A percentile compares a stretch with the other conserved stretches of the same genome.
phyloP scores from a whole-genome alignment of 2,329 filamentous ascomycete species.

The Colletotrichum sp. region DNA sequence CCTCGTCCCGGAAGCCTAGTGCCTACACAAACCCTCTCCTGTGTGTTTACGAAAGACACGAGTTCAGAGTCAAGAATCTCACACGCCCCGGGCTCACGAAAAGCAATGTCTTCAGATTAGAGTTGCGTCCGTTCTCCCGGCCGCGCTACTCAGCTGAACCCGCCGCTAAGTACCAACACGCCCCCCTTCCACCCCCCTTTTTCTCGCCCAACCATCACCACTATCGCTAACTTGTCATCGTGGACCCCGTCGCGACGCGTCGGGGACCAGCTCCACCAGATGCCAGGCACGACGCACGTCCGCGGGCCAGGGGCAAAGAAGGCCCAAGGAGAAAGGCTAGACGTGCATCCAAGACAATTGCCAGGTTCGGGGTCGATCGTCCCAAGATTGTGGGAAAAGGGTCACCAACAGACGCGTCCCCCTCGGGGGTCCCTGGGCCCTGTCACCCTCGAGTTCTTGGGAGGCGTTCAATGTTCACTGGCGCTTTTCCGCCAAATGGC shows the following conservation, averaged over 20 bases:
- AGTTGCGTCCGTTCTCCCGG: conserved; percentile 1
- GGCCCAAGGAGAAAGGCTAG: background rate
- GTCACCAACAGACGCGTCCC: background rate
- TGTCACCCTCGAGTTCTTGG: background rate
- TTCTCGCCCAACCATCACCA: conserved; percentile 8
- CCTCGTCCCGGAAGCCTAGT: background rate
- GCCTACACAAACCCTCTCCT: background rate
- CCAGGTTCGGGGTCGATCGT: conserved; percentile 3
- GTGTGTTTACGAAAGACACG: background rate
- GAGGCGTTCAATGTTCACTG: background rate
- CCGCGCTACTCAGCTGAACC: background rate
- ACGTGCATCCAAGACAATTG: background rate
- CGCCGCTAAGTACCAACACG: background rate
- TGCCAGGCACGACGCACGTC: conserved; percentile 9
- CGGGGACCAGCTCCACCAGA: background rate
- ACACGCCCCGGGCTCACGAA: background rate
- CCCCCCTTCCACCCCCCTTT: background rate
- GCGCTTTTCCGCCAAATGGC: background rate
- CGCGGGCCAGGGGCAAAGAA: background rate
- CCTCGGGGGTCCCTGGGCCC: background rate
- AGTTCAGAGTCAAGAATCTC: background rate
- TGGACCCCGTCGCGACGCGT: conserved; percentile 6
- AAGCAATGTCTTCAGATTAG: conserved; percentile 12
- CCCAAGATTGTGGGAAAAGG: background rate
- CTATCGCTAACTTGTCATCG: background rate